A percentile compares a stretch with the other conserved stretches of the same genome.
Conservation (phyloP, 2,329 filamentous ascomycete species). For the Fusarium mangiferae region DNA sequence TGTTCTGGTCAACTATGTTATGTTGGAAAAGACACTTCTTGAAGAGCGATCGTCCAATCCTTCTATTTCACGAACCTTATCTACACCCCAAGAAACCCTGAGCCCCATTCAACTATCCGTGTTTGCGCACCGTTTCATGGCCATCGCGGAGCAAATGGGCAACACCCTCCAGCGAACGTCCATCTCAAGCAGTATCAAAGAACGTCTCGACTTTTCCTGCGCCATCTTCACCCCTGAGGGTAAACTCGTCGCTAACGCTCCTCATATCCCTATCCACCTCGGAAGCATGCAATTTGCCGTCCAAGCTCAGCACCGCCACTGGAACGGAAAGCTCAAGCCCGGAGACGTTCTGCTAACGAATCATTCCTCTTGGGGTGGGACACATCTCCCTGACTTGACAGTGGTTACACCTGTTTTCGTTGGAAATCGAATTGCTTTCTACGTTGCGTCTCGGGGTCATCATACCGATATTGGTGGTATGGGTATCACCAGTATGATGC, state of each 20-base stretch:
- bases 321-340: conserved; percentile 47
- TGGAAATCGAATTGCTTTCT: conserved; percentile 49
- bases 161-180: conserved; percentile 65
- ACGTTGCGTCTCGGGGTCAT: conserved; percentile 49
- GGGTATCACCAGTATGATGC: conserved; percentile 11
- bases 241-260: conserved; percentile 50
- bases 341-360: conserved; percentile 55
- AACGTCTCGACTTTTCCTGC: conserved; percentile 56
- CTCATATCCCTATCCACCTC: conserved; percentile 53
- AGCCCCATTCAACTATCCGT: conserved; percentile 65
- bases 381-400: conserved; percentile 55
- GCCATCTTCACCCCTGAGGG: conserved; percentile 55
- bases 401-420: conserved; percentile 54
- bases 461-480: conserved; percentile 50
- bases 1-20: conserved; percentile 46
- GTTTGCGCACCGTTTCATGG: conserved; percentile 68
- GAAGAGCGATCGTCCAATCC: too few species aligned
- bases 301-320: conserved; percentile 50
- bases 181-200: conserved; percentile 61
- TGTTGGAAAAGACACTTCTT: conserved; percentile 35
- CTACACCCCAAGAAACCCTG: conserved; percentile 24
- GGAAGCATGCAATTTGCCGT: conserved; percentile 57
- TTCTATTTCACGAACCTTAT: neutral
- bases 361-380: conserved; percentile 53
- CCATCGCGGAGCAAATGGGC: conserved; percentile 69